Conservation (phyloP, 2,329 filamentous ascomycete species). For the Phyllosticta ampelicida region DNA sequence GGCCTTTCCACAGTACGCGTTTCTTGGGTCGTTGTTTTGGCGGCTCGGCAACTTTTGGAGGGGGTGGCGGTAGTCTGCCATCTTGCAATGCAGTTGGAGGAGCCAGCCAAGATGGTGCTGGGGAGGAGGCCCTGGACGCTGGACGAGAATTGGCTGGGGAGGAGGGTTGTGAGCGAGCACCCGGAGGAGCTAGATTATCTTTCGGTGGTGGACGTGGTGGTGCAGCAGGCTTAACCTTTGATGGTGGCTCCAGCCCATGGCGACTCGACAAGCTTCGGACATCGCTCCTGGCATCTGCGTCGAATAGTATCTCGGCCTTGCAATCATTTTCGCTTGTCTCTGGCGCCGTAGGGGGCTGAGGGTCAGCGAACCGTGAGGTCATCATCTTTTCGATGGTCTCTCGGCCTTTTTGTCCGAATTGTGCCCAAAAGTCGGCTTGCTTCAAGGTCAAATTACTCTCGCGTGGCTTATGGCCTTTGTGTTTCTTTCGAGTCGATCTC, state of each 20-base stretch:
- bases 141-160: conserved; percentile 4
- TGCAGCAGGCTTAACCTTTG: background rate
- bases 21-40: conserved; percentile 21
- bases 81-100: background rate
- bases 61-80: background rate
- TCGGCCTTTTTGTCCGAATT: conserved; percentile 28
- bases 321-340: background rate
- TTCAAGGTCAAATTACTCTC: conserved; percentile 38
- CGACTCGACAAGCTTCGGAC: conserved; percentile 4
- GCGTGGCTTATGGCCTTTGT: conserved; percentile 30
- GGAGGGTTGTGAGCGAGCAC: conserved; percentile 15
- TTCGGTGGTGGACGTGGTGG: conserved; percentile 2
- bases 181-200: conserved; percentile 16
- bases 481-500: conserved; percentile 1
- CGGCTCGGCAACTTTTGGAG: background rate
- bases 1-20: conserved; percentile 35
- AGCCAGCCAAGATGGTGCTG: background rate
- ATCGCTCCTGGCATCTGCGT: conserved; percentile 8
- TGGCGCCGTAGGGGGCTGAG: conserved; percentile 11
- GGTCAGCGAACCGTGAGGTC: conserved; percentile 29
- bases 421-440: conserved; percentile 40
- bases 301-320: conserved; percentile 4
- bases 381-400: conserved; percentile 30
- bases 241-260: background rate
- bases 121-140: background rate